phyloP scores from a whole-genome alignment of 116 monocot species.

The Papilionanthe hybrid region DNA sequence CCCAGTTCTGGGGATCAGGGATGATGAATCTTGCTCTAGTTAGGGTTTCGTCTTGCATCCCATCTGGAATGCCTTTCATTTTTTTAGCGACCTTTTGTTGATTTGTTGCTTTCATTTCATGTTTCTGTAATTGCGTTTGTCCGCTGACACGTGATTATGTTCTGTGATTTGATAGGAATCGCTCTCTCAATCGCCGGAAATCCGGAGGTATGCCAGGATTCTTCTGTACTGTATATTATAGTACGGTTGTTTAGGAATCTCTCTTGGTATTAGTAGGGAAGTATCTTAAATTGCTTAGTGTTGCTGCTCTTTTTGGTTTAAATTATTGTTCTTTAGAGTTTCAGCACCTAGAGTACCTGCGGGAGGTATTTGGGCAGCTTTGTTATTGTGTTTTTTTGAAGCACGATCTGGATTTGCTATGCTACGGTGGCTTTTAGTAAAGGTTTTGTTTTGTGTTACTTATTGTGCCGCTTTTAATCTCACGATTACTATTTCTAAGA shows the following conservation, averaged over 20 bases:
- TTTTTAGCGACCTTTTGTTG: neutral
- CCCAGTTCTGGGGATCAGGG: neutral
- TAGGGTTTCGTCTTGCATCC: neutral
- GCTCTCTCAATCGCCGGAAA: slow-evolving; percentile 9
- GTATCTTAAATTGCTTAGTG: neutral
- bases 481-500: too few relatives aligned
- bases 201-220: slow-evolving; percentile 2
- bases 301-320: neutral
- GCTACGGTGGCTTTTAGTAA: too few relatives aligned
- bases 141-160: neutral
- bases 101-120: neutral
- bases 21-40: neutral
- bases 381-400: neutral
- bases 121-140: neutral
- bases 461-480: too few relatives aligned
- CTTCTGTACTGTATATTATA: neutral
- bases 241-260: neutral
- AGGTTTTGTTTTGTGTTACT: too few relatives aligned
- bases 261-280: neutral
- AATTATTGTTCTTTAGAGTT: neutral
- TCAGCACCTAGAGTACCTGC: neutral
- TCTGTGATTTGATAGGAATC: slow-evolving; percentile 7
- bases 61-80: neutral
- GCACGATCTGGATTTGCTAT: too few relatives aligned
- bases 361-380: neutral